These are phyloP conservation scores for Cucumis sativus DNA, from an alignment of 306 rosid species.

Conservation along the genomic window Cucumber_9930_V3 NC_026656.2:13354001-13354500, in stretches of 20 bases:
- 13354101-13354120: neutral
- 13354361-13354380: neutral
- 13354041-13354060: neutral
- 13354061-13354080: neutral
- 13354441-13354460: neutral
- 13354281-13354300: neutral
- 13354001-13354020: neutral
- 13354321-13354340: neutral
- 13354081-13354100: neutral
- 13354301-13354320: neutral
- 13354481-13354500: neutral
- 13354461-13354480: neutral
- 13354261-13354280: conserved; percentile 5
- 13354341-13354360: conserved; percentile 6
- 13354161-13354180: neutral
- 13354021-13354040: neutral
- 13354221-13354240: neutral
- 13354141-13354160: neutral
- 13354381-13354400: neutral
- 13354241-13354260: neutral
- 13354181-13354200: neutral
- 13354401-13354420: neutral
- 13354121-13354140: neutral
- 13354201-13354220: neutral
- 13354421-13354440: neutral